Evolutionary conservation across 2,329 filamentous ascomycete genomes (phyloP), one percentile per base, ranked within the genome.

Genomic region (Davidsoniella virescens): DNA sequence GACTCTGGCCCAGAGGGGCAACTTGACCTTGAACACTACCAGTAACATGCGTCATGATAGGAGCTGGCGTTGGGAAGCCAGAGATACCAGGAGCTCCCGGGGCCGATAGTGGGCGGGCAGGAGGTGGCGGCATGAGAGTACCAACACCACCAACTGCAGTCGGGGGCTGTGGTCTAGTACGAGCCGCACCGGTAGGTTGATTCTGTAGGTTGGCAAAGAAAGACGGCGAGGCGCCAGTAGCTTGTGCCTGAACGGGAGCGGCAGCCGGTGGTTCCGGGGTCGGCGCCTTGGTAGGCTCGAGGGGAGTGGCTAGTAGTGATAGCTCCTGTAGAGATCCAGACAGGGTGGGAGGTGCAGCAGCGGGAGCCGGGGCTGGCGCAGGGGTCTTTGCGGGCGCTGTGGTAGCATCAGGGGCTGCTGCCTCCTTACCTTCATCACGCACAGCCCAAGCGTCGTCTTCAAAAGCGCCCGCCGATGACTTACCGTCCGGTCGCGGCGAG

Each of bases 391-490:
- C 39, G 2, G 44, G 16, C 23, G 42, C 20, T 18, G 29, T 26
- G 7, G 52, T 16, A 41, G 42, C 29, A 20, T 42, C 41, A n/a
- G 52, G 10, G 23, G 47, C 48, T 23, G 36, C 33, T 5, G 29
- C 14, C 7, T 43, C 25, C 29, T 49, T 37, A 39, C 29, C 23
- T 40, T 54, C 85, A 67, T 95, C 95, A 4, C 52, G 48, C 46
- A 94, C 82, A 59, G 93, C 86, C 92, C 92, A 98, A 7, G 92
- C 92, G 68, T 96, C 87, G 60, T 96, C 92, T 47, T 98, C 92
- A 60, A 96, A 96, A 2, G 86, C 86, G 53, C 71, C 68, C 25
- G 57, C 56, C 12, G 54, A 56, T 47, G 56, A 51, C 47, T 60
- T 62, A 37, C 60, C 39, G 3, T 54, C 52, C 39, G 58, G 55